Conservation (phyloP, 2,329 filamentous ascomycete species). For the Epichloe baconii region DNA sequence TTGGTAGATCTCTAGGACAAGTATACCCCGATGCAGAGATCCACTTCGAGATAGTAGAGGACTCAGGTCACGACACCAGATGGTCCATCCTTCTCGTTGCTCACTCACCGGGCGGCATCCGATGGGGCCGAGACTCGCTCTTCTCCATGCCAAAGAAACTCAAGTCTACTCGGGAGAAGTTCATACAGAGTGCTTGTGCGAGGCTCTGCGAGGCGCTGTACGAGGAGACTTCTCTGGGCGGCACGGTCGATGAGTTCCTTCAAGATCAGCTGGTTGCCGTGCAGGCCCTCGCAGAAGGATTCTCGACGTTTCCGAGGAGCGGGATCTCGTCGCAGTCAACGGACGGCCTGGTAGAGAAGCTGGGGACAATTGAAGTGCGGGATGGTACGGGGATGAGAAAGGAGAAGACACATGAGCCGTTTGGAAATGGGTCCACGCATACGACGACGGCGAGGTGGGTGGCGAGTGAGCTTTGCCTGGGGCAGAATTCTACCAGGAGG, state of each 20-base stretch:
- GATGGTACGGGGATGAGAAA: slow-evolving; percentile 18
- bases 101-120: slow-evolving; percentile 28
- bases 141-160: slow-evolving; percentile 28
- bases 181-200: slow-evolving; percentile 28
- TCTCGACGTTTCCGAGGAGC: slow-evolving; percentile 31
- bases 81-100: slow-evolving; percentile 47
- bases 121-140: slow-evolving; percentile 37
- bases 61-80: slow-evolving; percentile 36
- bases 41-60: slow-evolving; percentile 33
- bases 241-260: slow-evolving; percentile 41
- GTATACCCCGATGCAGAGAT: slow-evolving; percentile 32
- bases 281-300: slow-evolving; percentile 42
- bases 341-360: slow-evolving; percentile 15
- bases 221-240: slow-evolving; percentile 29
- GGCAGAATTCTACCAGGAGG: slow-evolving; percentile 37
- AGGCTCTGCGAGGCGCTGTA: slow-evolving; percentile 33
- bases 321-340: slow-evolving; percentile 5
- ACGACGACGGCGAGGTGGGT: slow-evolving; percentile 50
- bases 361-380: slow-evolving; percentile 11
- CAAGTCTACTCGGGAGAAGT: slow-evolving; percentile 11
- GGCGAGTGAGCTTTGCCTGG: slow-evolving; percentile 35
- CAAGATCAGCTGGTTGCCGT: slow-evolving; percentile 50
- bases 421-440: slow-evolving; percentile 43
- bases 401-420: slow-evolving; percentile 35
- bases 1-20: slow-evolving; percentile 26